A percentile compares a stretch with the other conserved stretches of the same genome.
Evolutionary conservation across 805 yeast species (phyloP).

Genomic region (Starmerella davenportii): DNA sequence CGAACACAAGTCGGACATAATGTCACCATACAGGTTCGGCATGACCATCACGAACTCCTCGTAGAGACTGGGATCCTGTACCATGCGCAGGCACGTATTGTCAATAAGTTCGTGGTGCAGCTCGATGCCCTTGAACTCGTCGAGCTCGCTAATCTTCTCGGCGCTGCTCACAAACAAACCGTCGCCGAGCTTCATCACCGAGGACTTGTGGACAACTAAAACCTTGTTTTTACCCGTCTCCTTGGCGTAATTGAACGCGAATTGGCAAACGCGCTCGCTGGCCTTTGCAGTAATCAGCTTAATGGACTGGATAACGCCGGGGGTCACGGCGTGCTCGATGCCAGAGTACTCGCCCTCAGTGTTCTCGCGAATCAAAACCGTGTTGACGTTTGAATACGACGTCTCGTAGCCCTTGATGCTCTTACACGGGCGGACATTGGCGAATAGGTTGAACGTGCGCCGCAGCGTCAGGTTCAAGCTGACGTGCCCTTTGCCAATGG

Average conservation of each 20-base stretch:
- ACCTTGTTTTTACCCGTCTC: conserved; percentile 75
- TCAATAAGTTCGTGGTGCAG: conserved; percentile 78
- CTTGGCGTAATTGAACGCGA: conserved; percentile 92
- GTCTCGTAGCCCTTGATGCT: conserved; percentile 87
- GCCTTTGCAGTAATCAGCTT: conserved; percentile 93
- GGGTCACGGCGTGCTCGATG: conserved; percentile 93
- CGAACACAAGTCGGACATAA: conserved; percentile 91
- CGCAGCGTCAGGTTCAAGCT: conserved; percentile 93
- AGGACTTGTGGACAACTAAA: conserved; percentile 92
- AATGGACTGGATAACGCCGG: conserved; percentile 96
- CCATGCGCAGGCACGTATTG: conserved; percentile 82
- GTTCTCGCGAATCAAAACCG: conserved; percentile 93
- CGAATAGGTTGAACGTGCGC: conserved; percentile 88
- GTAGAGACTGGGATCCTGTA: conserved; percentile 76
- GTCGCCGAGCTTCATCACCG: conserved; percentile 95
- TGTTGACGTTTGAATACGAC: conserved; percentile 74
- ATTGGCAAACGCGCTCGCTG: conserved; percentile 88
- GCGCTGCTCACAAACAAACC: conserved; percentile 92
- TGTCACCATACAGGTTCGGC: conserved; percentile 99
- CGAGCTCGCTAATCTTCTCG: conserved; percentile 52
- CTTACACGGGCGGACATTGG: conserved; percentile 94
- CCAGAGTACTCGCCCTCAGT: conserved; percentile 99
- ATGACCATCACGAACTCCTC: conserved; percentile 84
- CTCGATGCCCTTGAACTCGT: conserved; percentile 74
- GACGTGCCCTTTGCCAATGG: conserved; percentile 96